phyloP scores from a whole-genome alignment of 768 basidiomycete genomes.

The Collybia sordida region DNA sequence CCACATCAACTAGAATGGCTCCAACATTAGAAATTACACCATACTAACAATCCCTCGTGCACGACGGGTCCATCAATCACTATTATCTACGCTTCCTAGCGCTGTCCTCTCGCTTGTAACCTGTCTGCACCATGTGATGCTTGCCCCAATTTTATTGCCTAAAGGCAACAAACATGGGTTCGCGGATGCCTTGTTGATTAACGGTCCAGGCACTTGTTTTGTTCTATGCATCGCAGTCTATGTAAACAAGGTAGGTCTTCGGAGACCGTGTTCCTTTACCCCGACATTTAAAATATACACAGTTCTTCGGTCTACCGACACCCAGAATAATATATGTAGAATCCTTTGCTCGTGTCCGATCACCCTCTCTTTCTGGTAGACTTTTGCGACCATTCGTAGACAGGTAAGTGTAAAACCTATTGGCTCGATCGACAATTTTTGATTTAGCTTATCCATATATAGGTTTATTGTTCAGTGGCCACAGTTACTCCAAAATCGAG shows the following conservation, averaged over 20 bases:
- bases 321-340: slow-evolving; percentile 87
- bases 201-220: slow-evolving; percentile 95
- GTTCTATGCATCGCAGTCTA: slow-evolving; percentile 70
- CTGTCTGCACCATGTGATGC: slow-evolving; percentile 61
- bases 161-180: slow-evolving; percentile 28
- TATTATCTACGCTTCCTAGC: slow-evolving; percentile 68
- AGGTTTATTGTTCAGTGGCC: slow-evolving; percentile 96
- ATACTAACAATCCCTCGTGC: slow-evolving; percentile 83
- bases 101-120: slow-evolving; percentile 57
- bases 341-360: slow-evolving; percentile 85
- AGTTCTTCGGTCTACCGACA: slow-evolving; percentile 76
- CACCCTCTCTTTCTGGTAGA: slow-evolving; percentile 82
- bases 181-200: slow-evolving; percentile 81
- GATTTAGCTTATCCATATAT: slow-evolving; percentile 4
- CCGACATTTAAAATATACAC: slow-evolving; percentile 11
- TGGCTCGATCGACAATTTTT: not conserved
- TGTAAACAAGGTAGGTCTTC: slow-evolving; percentile 64
- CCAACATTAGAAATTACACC: slow-evolving; percentile 30
- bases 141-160: slow-evolving; percentile 45
- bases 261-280: not conserved
- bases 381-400: slow-evolving; percentile 83
- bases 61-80: slow-evolving; percentile 79
- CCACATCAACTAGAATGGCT: slow-evolving; percentile 5
- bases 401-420: slow-evolving; percentile 45
- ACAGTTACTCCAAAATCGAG: slow-evolving; percentile 39